Percentiles rank a stretch among this genome's conserved stretches.
phyloP scores from a whole-genome alignment of 2,329 filamentous ascomycete species.

The Penicillium sp. region DNA sequence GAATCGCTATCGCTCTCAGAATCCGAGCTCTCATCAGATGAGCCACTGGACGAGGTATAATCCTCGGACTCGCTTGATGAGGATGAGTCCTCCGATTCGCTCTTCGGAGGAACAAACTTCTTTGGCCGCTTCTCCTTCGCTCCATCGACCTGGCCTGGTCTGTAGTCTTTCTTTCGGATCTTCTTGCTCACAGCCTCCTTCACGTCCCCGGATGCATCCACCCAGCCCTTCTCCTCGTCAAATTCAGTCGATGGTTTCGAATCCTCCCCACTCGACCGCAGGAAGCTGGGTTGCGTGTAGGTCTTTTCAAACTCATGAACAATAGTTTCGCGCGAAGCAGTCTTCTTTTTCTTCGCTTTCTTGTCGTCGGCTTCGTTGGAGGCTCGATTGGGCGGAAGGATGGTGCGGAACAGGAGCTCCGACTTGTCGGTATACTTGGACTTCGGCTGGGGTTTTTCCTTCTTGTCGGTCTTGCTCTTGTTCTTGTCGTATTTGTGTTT shows the following conservation, averaged over 20 bases:
- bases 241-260: constrained; percentile 64
- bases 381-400: constrained; percentile 65
- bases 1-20: constrained; percentile 12
- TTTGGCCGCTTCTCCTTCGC: constrained; percentile 35
- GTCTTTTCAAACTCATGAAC: constrained; percentile 92
- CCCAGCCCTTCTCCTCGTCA: constrained; percentile 85
- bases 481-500: constrained; percentile 52
- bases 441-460: constrained; percentile 61
- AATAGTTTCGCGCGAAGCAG: constrained; percentile 65
- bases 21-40: constrained; percentile 33
- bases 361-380: constrained; percentile 34
- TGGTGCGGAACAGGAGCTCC: constrained; percentile 85
- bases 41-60: constrained; percentile 44
- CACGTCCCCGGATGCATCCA: constrained; percentile 76
- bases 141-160: constrained; percentile 35
- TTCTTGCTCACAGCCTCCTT: constrained; percentile 51
- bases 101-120: constrained; percentile 9
- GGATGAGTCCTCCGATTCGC: constrained; percentile 14
- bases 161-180: constrained; percentile 33
- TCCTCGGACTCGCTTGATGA: constrained; percentile 33
- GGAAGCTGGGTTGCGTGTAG: constrained; percentile 78
- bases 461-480: constrained; percentile 60
- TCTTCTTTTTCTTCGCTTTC: constrained; percentile 62
- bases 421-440: constrained; percentile 80
- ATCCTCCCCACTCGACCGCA: constrained; percentile 61